phyloP scores from a whole-genome alignment of 2,329 filamentous ascomycete genomes.

The Microcera coccophila region DNA sequence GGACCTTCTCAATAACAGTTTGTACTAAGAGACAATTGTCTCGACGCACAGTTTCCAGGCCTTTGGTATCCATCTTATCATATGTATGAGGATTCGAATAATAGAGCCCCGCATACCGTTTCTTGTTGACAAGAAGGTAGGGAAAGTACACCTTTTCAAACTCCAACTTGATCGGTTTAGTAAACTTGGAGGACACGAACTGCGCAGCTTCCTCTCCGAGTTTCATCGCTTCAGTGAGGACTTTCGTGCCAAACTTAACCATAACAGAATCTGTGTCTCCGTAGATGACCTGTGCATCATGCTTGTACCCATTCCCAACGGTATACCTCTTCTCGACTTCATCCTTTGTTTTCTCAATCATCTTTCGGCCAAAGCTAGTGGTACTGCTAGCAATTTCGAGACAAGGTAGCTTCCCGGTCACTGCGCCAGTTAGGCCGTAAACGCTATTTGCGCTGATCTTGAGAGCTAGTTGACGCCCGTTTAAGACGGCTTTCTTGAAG shows the following conservation, averaged over 20 bases:
- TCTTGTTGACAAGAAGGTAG: slow-evolving; percentile 99
- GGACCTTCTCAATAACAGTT: slow-evolving; percentile 93
- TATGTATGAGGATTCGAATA: slow-evolving; percentile 94
- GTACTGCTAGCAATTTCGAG: slow-evolving; percentile 94
- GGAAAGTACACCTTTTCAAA: slow-evolving; percentile 99
- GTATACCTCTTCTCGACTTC: slow-evolving; percentile 88
- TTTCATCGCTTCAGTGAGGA: slow-evolving; percentile 86
- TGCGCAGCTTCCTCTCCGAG: slow-evolving; percentile 86
- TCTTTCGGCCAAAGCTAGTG: slow-evolving; percentile 92
- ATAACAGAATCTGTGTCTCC: slow-evolving; percentile 99
- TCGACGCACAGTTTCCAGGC: slow-evolving; percentile 94
- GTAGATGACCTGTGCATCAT: slow-evolving; percentile 96
- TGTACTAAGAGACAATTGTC: slow-evolving; percentile 96
- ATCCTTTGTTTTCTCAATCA: slow-evolving; percentile 98
- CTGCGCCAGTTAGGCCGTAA: slow-evolving; percentile 94
- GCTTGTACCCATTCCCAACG: slow-evolving; percentile 91
- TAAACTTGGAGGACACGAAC: slow-evolving; percentile 85
- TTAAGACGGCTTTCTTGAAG: slow-evolving; percentile 96
- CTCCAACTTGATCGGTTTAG: slow-evolving; percentile 96
- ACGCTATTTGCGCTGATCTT: slow-evolving; percentile 98
- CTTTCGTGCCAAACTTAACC: slow-evolving; percentile 94
- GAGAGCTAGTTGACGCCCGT: slow-evolving; percentile 91
- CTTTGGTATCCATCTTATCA: slow-evolving; percentile 99
- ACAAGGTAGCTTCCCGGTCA: slow-evolving; percentile 92
- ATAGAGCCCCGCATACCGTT: slow-evolving; percentile 95